Base-by-base conservation (phyloP, 2,329 filamentous ascomycete species). In the Verticillium nubilum region DNA sequence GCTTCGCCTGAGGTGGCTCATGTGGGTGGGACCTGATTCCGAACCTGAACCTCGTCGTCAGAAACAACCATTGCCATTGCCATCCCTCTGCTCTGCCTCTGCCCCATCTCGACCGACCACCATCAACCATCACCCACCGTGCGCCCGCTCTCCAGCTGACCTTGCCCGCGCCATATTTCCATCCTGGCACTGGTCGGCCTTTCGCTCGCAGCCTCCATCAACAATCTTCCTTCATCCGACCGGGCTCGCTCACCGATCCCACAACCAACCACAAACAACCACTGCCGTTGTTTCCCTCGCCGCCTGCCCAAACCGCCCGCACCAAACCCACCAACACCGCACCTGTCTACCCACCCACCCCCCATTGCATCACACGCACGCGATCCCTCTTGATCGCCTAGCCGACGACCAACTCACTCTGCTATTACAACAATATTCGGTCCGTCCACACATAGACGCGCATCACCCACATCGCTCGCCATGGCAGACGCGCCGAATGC, bases 401-500 rank as follows among this genome's bases (percentile, higher is more conserved):
- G 29, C 28, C 56, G 23, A 57, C 47, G 25, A 27, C 61, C 50
- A 58, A 58, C 52, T 37, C 29, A 47, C 37, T 59, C 15, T 59
- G 19, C 42, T 23, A 12, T 10, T 23, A 50, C 42, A 23, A 23
- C 19, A 50, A 10, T 12, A 25, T 50, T 19, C 42, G n/a, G n/a
- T 50, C 42, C 42, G 9, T 19, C 9, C 42, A 50, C 42, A 50
- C 42, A 50, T 50, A 50, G 42, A 50, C 42, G 42, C 42, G 42
- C 42, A 50, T 50, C 67, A 65, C 60, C 68, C 66, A 63, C 64
- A 63, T 69, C 70, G 71, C 75, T 78, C 85, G 84, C 77, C 76
- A 98, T 98, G 94, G 92, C 86, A 79, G 86, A 97, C 80, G 89
- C 89, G 79, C 85, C 88, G 76, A 91, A 89, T 79, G 87, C 94